Conservation (phyloP, 768 basidiomycete genomes). For the Tylopilus sp. region DNA sequence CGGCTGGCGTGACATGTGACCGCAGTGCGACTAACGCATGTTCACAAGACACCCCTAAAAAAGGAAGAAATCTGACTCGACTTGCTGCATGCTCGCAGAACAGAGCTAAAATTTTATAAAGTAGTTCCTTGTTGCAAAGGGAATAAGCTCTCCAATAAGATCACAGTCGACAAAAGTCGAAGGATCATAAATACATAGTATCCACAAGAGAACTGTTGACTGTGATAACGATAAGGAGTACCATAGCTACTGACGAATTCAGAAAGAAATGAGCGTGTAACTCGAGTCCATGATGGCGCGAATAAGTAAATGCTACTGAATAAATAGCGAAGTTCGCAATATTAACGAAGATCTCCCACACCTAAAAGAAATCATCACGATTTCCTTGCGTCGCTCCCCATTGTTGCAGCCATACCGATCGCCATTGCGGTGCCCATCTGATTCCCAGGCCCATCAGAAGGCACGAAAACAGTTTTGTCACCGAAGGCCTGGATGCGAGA, state of each 20-base stretch:
- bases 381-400: conserved; percentile 40
- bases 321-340: background rate
- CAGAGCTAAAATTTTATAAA: conserved; percentile 6
- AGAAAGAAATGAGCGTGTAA: too few species aligned
- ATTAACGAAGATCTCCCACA: background rate
- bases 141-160: background rate
- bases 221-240: too few species aligned
- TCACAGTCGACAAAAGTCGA: background rate
- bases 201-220: too few species aligned
- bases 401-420: conserved; percentile 64
- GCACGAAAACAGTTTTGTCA: conserved; percentile 63
- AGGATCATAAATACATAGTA: background rate
- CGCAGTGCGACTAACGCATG: conserved; percentile 24
- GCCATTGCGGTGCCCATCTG: conserved; percentile 63
- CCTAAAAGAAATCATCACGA: conserved; percentile 2
- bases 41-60: conserved; percentile 17
- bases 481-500: conserved; percentile 63
- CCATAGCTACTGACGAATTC: too few species aligned
- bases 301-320: too few species aligned
- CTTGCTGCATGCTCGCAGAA: background rate
- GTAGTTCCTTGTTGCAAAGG: too few species aligned
- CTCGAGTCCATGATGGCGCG: too few species aligned
- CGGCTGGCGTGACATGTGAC: conserved; percentile 33
- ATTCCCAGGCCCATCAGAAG: conserved; percentile 54
- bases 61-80: background rate